phyloP scores from a whole-genome alignment of 139 green algal genomes.

The Micromonas pusilla region DNA sequence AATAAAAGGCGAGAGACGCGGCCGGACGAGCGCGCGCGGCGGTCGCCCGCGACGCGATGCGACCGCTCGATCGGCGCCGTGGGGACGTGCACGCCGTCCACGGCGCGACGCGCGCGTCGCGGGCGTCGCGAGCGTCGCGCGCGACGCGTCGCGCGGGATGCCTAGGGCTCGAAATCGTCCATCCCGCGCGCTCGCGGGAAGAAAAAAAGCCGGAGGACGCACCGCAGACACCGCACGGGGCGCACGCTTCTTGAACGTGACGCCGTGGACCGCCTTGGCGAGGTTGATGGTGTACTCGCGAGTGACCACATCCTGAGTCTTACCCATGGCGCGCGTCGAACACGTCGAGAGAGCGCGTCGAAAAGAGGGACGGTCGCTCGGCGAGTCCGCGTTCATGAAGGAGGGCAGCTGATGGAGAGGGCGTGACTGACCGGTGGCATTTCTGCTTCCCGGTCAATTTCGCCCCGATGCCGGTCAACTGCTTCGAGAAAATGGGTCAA shows the following conservation, averaged over 20 bases:
- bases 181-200: too few relatives aligned
- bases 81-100: too few relatives aligned
- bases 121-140: background rate
- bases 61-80: background rate
- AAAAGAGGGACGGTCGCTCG: background rate
- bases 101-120: too few relatives aligned
- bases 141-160: background rate
- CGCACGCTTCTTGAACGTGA: conserved; percentile 94
- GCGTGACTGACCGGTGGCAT: too few relatives aligned
- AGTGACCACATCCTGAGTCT: conserved; percentile 63
- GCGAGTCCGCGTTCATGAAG: background rate
- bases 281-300: conserved; percentile 99
- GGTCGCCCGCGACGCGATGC: background rate
- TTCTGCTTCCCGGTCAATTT: too few relatives aligned
- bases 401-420: too few relatives aligned
- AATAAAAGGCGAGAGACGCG: background rate
- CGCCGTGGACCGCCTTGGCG: conserved; percentile 81
- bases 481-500: too few relatives aligned
- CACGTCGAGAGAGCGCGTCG: background rate
- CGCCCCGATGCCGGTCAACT: too few relatives aligned
- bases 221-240: conserved; percentile 80
- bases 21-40: background rate
- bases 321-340: background rate
- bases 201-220: too few relatives aligned
- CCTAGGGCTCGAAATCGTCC: too few relatives aligned